These are phyloP conservation scores for Fusarium buharicum DNA, from an alignment of 2,329 filamentous ascomycete genomes.

Conservation along the genomic window DNA sequence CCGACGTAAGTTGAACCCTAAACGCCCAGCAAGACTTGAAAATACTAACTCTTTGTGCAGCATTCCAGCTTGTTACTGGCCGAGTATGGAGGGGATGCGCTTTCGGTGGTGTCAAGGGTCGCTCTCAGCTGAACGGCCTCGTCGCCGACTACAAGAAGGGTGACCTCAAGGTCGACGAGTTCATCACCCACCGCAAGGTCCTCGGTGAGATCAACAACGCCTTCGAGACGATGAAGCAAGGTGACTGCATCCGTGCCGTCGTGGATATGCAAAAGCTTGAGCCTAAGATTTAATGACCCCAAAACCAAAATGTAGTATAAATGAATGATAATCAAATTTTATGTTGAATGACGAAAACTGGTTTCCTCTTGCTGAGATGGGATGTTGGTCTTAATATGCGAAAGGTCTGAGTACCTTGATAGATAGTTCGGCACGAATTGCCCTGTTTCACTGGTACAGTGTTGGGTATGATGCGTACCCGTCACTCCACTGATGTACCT, in stretches of 20 bases:
- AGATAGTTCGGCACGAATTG: conserved; percentile 1
- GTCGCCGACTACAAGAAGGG: conserved; percentile 91
- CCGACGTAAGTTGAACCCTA: conserved; percentile 73
- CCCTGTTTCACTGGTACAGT: conserved; percentile 23
- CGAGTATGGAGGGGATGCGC: conserved; percentile 98
- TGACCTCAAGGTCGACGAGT: conserved; percentile 97
- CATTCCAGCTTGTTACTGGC: conserved; percentile 98
- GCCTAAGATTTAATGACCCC: conserved; percentile 40
- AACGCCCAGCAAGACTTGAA: not conserved
- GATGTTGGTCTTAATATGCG: conserved; percentile 19
- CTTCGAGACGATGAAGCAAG: conserved; percentile 93
- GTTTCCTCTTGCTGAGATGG: not conserved
- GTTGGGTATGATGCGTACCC: conserved; percentile 7
- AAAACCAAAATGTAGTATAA: conserved; percentile 43
- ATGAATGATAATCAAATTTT: conserved; percentile 38
- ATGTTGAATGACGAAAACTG: conserved; percentile 31
- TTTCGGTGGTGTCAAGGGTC: conserved; percentile 98
- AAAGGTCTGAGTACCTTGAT: conserved; percentile 31
- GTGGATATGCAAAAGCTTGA: conserved; percentile 68
- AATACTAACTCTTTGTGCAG: conserved; percentile 58
- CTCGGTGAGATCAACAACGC: conserved; percentile 87
- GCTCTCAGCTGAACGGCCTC: conserved; percentile 86
- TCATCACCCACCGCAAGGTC: conserved; percentile 94
- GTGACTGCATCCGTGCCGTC: conserved; percentile 96
- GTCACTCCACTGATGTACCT: conserved; percentile 7